These are phyloP conservation scores for Pythium rhizo-oryzae DNA, from an alignment of 352 stramenopile genomes.

Conservation along the genomic window DNA sequence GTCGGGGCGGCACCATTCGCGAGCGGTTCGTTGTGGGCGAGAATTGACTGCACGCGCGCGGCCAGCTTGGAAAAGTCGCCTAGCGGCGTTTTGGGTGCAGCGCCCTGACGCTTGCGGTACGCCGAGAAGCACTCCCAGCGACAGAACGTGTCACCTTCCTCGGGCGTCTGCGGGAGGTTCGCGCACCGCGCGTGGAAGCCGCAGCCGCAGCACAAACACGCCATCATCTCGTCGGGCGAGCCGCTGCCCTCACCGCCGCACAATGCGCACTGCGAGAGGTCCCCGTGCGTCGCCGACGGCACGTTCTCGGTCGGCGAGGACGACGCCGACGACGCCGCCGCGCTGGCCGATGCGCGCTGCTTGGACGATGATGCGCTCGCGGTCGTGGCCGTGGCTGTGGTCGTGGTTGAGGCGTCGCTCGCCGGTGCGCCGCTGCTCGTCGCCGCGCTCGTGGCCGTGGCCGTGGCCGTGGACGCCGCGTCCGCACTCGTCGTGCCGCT, in stretches of 20 bases:
- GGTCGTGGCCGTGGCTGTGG: neutral
- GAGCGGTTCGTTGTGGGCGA: neutral
- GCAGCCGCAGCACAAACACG: conserved; percentile 52
- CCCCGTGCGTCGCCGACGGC: conserved; percentile 9
- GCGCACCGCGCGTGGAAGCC: conserved; percentile 69
- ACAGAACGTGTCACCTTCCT: conserved; percentile 71
- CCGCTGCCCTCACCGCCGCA: conserved; percentile 12
- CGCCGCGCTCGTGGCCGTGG: too few relatives aligned
- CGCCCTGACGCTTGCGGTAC: conserved; percentile 42
- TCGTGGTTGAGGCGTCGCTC: too few relatives aligned
- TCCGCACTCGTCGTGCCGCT: neutral
- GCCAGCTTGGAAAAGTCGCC: conserved; percentile 27
- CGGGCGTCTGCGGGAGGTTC: conserved; percentile 59
- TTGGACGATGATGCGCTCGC: neutral
- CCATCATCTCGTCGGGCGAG: conserved; percentile 39
- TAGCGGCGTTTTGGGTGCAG: conserved; percentile 15
- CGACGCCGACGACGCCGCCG: conserved; percentile 4
- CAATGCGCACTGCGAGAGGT: conserved; percentile 19
- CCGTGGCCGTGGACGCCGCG: too few relatives aligned
- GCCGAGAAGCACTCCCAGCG: conserved; percentile 60
- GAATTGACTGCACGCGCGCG: conserved; percentile 20
- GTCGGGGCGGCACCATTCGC: too few relatives aligned
- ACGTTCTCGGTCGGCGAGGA: conserved; percentile 15
- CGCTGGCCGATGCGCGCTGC: neutral
- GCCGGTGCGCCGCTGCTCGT: too few relatives aligned